Base-by-base conservation (phyloP, 345 rosid genomes). In the Lepidium didymum region DNA sequence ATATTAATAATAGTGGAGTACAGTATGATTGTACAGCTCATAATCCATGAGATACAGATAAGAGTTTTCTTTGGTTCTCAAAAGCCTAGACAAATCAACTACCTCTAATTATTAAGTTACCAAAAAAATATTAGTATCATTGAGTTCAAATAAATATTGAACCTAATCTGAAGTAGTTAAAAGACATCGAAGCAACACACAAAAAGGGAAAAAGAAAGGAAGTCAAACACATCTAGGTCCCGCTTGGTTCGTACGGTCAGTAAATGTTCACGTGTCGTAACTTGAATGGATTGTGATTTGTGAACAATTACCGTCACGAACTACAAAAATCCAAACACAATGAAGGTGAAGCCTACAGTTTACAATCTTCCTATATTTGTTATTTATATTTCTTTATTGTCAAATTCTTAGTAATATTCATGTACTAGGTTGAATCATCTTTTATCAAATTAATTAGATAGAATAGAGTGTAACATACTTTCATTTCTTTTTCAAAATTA, bases 1-100 rank as follows among this genome's bases (percentile, higher is more conserved):
- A 5, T n/a, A n/a, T n/a, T 21, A 21, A 21, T 9, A 45, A 35
- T 36, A 70, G 69, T 55, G 69, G 69, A 63, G 57, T 63, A 56
- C 59, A 72, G 19, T 37, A 15, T 47, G 64, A 34, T 29, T 56
- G 58, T 56, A 64, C 70, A 72, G 76, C 59, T 64, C 52, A 64
- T 63, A 6, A 64, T 47, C 45, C 52, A 56, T 45, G 52, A 72
- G 7, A 56, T 46, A 56, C 65, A 72, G 70, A 38, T 52, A 31
- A 47, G 19, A 56, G 11, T 13, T 52, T 45, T 33, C 14, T 53
- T 18, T 72, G 35, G 68, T 52, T 52, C 52, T 64, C 51, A 46
- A 64, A 72, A 72, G 76, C 58, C 19, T 38, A 19, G 57, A 47
- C 70, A 55, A 18, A 63, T n/a, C 58, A 64, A 63, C 64, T 36